Base-by-base conservation (phyloP, 257 asterid genomes). In the Leptodermis oblonga region DNA sequence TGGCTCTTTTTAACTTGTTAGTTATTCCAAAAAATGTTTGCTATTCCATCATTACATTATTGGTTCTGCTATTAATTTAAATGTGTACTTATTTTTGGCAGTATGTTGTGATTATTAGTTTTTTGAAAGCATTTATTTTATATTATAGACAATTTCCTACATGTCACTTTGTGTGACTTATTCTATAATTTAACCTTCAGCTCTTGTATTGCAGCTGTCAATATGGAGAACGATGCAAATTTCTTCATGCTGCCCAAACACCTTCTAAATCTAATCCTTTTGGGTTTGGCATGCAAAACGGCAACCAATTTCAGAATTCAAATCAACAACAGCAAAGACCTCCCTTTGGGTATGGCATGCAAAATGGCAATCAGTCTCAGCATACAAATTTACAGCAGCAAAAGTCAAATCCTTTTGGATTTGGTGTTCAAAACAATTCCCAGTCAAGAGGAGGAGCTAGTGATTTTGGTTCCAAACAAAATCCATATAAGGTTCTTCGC, bases 301-400 rank as follows among this genome's bases (percentile, higher is more conserved):
- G 87, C 75, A 55, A 63, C 69, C 80, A 79, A 54, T 68, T 70
- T 78, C 90, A 86, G 81, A 79, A 23, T 34, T n/a, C 84, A 39
- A 86, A 84, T 82, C 74, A 75, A 49, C 92, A 83, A 31, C 88
- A 76, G 64, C 88, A 83, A 73, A 48, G 28, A 67, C 64, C 90
- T 77, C 98, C 96, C 25, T 88, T 85, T 73, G 98, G 96, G 66
- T 86, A 86, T 67, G 98, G 95, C 37, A 37, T 26, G 41, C 98
- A 86, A 77, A 73, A 62, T 64, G 75, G 87, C 76, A 58, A 62
- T 68, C 80, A 80, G 49, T 67, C 72, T 76, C 92, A 86, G 80
- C 80, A 23, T 39, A 26, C 83, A 37, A 85, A 84, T 82, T 74
- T 77, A 46, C 90, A 82, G 39, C 88, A 78, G 64, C 89, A 83